A percentile compares a stretch with the other conserved stretches of the same genome.
phyloP scores from a whole-genome alignment of 2,329 filamentous ascomycete genomes.

The Neocucurbitaria cava region DNA sequence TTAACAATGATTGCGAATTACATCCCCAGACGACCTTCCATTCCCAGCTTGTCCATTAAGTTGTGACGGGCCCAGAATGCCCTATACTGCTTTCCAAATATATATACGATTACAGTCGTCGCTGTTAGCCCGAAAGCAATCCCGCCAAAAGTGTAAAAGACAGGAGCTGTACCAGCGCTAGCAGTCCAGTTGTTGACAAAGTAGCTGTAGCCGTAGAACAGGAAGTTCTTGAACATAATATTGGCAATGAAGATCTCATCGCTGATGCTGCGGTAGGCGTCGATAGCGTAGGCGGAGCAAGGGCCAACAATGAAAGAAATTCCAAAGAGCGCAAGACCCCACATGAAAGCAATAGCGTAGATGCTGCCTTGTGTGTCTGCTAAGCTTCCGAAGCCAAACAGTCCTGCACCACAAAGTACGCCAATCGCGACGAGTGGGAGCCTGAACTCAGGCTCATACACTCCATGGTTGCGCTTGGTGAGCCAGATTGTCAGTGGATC shows the following conservation, averaged over 20 bases:
- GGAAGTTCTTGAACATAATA: conserved; percentile 52
- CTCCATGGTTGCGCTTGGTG: conserved; percentile 1
- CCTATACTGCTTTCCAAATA: conserved; percentile 3
- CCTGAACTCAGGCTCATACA: conserved; percentile 62
- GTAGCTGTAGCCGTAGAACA: conserved; percentile 50
- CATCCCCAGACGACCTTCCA: not conserved
- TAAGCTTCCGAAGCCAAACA: conserved; percentile 48
- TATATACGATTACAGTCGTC: not conserved
- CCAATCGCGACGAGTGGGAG: conserved; percentile 41
- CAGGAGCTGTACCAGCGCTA: conserved; percentile 36
- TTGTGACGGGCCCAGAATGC: conserved; percentile 1
- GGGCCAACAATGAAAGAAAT: conserved; percentile 37
- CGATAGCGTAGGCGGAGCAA: conserved; percentile 44
- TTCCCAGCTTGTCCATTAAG: not conserved
- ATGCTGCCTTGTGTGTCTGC: conserved; percentile 10
- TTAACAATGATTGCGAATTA: too few relatives aligned
- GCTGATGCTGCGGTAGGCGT: conserved; percentile 48
- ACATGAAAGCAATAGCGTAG: conserved; percentile 36
- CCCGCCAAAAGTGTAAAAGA: conserved; percentile 48
- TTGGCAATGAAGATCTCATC: conserved; percentile 51
- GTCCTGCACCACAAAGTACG: conserved; percentile 41
- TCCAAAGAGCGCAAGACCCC: conserved; percentile 36
- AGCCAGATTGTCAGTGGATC: not conserved
- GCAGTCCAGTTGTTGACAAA: conserved; percentile 52
- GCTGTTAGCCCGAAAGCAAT: not conserved